These are phyloP conservation scores for Oryza australiensis DNA, from an alignment of 176 grass and related monocot species.

Conservation along the genomic window DNA sequence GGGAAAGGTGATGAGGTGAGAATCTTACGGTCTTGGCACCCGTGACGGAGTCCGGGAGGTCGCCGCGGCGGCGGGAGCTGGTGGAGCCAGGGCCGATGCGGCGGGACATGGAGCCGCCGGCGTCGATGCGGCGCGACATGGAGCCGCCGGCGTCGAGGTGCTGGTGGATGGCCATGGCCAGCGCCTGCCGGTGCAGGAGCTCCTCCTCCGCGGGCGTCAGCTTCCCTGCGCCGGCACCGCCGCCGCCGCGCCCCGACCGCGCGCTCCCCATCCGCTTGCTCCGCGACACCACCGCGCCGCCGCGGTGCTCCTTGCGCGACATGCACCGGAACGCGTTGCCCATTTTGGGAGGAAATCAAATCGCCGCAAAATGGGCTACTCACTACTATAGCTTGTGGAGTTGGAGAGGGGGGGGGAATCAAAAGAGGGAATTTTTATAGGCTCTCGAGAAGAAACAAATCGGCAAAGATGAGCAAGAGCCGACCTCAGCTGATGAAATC, in stretches of 20 bases:
- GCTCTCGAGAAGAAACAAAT: constrained; percentile 18
- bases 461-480: constrained; percentile 22
- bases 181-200: constrained; percentile 84
- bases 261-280: constrained; percentile 67
- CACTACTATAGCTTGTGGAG: not conserved
- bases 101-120: constrained; percentile 50
- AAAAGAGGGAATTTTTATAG: not conserved
- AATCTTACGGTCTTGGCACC: constrained; percentile 60
- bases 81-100: constrained; percentile 58
- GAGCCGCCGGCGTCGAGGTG: constrained; percentile 89
- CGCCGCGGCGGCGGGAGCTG: constrained; percentile 78
- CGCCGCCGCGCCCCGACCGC: constrained; percentile 44
- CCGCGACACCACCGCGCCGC: constrained; percentile 39
- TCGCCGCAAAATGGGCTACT: not conserved
- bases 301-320: constrained; percentile 45
- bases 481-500: constrained; percentile 29
- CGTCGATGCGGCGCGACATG: constrained; percentile 79
- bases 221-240: constrained; percentile 52
- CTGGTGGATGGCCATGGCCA: constrained; percentile 91
- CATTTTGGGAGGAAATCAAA: constrained; percentile 47
- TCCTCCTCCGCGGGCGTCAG: constrained; percentile 82
- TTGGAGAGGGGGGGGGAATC: not conserved
- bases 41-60: constrained; percentile 71
- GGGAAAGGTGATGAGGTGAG: not conserved
- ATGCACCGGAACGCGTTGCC: constrained; percentile 81